phyloP scores from a whole-genome alignment of 2,329 filamentous ascomycete species.

The Colletotrichum neosansevieriae region DNA sequence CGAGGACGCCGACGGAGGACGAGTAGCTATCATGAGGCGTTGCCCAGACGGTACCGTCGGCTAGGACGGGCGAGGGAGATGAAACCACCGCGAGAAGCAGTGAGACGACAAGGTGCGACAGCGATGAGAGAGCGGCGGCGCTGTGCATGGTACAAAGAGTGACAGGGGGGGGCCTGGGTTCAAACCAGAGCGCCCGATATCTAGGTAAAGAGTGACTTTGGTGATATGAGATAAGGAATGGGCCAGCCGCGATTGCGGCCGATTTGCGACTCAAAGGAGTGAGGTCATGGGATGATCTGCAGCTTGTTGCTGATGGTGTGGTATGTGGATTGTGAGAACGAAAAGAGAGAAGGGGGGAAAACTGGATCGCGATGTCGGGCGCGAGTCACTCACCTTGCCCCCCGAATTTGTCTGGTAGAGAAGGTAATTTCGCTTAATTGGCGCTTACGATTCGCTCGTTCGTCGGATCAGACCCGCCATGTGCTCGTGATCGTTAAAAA shows the following conservation, averaged over 20 bases:
- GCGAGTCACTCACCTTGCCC: slow-evolving; percentile 21
- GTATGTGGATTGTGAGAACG: slow-evolving; percentile 22
- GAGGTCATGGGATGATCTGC: slow-evolving; percentile 35
- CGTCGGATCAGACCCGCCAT: slow-evolving; percentile 27
- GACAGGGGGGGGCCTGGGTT: slow-evolving; percentile 14
- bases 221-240: slow-evolving; percentile 22
- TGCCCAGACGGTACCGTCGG: slow-evolving; percentile 43
- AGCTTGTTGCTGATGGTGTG: slow-evolving; percentile 16
- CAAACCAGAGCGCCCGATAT: slow-evolving; percentile 1
- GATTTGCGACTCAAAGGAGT: slow-evolving; percentile 32
- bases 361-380: slow-evolving; percentile 10
- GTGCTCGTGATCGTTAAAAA: slow-evolving; percentile 10
- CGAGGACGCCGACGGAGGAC: slow-evolving; percentile 62
- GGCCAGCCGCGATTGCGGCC: slow-evolving; percentile 37
- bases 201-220: slow-evolving; percentile 22
- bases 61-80: slow-evolving; percentile 6
- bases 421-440: slow-evolving; percentile 32
- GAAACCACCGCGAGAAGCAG: background rate
- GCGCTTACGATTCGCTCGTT: slow-evolving; percentile 9
- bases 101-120: slow-evolving; percentile 2
- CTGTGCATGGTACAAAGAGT: slow-evolving; percentile 28
- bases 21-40: slow-evolving; percentile 64
- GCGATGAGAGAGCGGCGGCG: slow-evolving; percentile 33
- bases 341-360: slow-evolving; percentile 18
- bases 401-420: slow-evolving; percentile 5